phyloP scores from a whole-genome alignment of 2,329 filamentous ascomycete genomes.

The Hymenoscyphus scutula region DNA sequence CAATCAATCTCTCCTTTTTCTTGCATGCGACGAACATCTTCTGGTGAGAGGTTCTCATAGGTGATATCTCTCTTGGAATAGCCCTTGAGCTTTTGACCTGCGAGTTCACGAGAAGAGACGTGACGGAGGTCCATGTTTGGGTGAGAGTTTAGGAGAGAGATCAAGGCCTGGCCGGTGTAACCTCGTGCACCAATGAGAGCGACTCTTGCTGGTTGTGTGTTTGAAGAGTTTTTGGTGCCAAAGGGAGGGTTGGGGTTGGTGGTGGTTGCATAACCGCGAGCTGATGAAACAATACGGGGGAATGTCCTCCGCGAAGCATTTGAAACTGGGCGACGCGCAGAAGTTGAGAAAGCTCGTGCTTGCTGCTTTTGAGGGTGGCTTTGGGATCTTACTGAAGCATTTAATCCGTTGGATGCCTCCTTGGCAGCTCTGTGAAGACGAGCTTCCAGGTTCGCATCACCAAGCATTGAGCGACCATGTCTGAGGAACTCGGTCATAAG shows the following conservation, averaged over 20 bases:
- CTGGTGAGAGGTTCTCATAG: slow-evolving; percentile 85
- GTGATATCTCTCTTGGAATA: slow-evolving; percentile 89
- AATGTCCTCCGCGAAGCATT: slow-evolving; percentile 19
- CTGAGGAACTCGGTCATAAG: slow-evolving; percentile 83
- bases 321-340: slow-evolving; percentile 42
- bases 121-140: slow-evolving; percentile 86
- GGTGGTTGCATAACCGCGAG: slow-evolving; percentile 56
- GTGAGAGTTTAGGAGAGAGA: slow-evolving; percentile 82
- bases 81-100: slow-evolving; percentile 80
- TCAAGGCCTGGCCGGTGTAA: slow-evolving; percentile 89
- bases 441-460: slow-evolving; percentile 85
- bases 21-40: slow-evolving; percentile 84
- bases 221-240: slow-evolving; percentile 83
- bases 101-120: slow-evolving; percentile 90
- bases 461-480: slow-evolving; percentile 82
- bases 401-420: slow-evolving; percentile 58
- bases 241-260: slow-evolving; percentile 90
- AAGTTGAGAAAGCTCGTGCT: slow-evolving; percentile 66
- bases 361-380: slow-evolving; percentile 54
- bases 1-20: slow-evolving; percentile 83
- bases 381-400: slow-evolving; percentile 37
- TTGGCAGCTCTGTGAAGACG: slow-evolving; percentile 76
- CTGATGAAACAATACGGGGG: slow-evolving; percentile 24
- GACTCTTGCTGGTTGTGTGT: slow-evolving; percentile 73
- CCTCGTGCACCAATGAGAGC: slow-evolving; percentile 89